Base-by-base conservation (phyloP, 257 asterid genomes). In the Cinchona pubescens region DNA sequence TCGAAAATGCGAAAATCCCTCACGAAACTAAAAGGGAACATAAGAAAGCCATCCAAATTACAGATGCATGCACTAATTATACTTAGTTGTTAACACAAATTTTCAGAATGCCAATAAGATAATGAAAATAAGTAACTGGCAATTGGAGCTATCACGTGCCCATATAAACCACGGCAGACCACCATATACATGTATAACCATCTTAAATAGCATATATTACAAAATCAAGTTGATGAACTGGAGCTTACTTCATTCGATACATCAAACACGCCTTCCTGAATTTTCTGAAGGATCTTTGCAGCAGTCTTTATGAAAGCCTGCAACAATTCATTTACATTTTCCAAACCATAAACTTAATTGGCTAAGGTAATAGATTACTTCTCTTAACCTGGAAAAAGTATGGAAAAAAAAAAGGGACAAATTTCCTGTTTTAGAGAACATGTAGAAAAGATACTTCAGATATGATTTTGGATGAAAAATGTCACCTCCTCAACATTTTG, bases 401-500 rank as follows among this genome's bases (percentile, higher is more conserved):
- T 60, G n/a, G n/a, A n/a, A n/a, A n/a, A n/a, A n/a, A n/a, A n/a
- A n/a, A 45, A 30, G 43, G 15, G 32, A 55, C 23, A 29, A 75
- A 18, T 23, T 29, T 38, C 30, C 49, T 25, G 6, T 29, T 64
- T 23, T 30, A 18, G 6, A 37, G 3, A 73, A 61, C 56, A 61
- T n/a, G 38, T 23, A 29, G 32, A 37, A 73, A 61, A 68, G 9
- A 15, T 10, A 55, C 63, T 37, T 35, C 30, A 30, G 67, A 60
- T 7, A 29, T 9, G 35, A 74, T 74, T 74, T 9, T 43, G 40
- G 21, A 42, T 25, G 30, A 55, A 59, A 11, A 49, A 42, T 34
- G 16, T 79, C 49, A 89, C 97, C 96, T 88, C 92, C 80, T 91
- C 94, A 18, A 91, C 96, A 80, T 88, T 91, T 77, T 88, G 94